These are phyloP conservation scores for Coemansia sp. DNA, from an alignment of 371 early-diverging fungal species.

Conservation along the genomic window DNA sequence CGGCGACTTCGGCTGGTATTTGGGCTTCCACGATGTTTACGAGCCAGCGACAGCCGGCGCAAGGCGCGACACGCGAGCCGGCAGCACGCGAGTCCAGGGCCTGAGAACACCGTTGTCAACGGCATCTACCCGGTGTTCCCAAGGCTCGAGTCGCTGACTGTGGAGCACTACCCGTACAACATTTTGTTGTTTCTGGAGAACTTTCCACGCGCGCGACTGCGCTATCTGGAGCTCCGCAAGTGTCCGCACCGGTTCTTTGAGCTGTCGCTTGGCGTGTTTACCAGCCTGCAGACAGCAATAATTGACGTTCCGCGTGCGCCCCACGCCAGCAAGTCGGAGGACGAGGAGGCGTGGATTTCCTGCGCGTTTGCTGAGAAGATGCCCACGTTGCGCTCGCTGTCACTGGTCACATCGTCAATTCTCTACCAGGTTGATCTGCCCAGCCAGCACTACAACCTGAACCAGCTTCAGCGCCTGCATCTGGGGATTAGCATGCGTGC, in stretches of 20 bases:
- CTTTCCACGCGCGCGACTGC: constrained; percentile 33
- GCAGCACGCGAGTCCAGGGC: constrained; percentile 5
- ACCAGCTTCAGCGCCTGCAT: constrained; percentile 8
- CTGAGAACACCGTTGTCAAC: background rate
- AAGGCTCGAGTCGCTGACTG: constrained; percentile 9
- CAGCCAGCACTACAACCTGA: background rate
- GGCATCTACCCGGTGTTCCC: constrained; percentile 26
- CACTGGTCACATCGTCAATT: background rate
- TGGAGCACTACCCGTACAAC: constrained; percentile 27
- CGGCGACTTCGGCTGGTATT: constrained; percentile 23
- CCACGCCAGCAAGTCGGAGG: constrained; percentile 3
- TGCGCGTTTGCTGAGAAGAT: background rate
- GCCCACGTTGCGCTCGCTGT: constrained; percentile 6
- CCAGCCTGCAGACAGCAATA: background rate
- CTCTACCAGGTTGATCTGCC: constrained; percentile 3
- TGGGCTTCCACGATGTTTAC: background rate
- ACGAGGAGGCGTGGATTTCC: constrained; percentile 18
- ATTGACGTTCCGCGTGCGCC: constrained; percentile 17
- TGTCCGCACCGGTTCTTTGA: constrained; percentile 15
- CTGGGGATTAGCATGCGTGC: constrained; percentile 20
- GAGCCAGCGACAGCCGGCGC: background rate
- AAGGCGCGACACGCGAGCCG: background rate
- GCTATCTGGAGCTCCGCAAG: constrained; percentile 9
- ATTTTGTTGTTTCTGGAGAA: constrained; percentile 29
- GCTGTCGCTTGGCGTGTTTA: constrained; percentile 15